Evolutionary conservation across 1,139 yeast species (phyloP), one percentile per base, ranked within the genome.

Genomic region (Suhomyces bolitotheri): DNA sequence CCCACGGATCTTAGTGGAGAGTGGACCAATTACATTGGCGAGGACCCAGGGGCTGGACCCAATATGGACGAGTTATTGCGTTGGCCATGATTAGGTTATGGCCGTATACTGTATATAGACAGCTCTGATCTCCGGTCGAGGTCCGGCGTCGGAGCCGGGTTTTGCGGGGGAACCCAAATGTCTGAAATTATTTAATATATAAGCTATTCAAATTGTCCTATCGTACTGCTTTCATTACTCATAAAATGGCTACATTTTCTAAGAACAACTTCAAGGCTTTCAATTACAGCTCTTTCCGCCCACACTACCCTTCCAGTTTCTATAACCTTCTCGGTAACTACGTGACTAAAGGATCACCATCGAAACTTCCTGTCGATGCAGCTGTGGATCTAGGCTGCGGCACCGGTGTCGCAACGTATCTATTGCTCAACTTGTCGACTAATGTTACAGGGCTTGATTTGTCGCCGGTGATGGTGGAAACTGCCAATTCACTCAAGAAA

Each of bases 211-310:
- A n/a, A n/a, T n/a, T n/a, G n/a, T n/a, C n/a, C n/a, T n/a, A n/a
- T n/a, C n/a, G n/a, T n/a, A n/a, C n/a, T n/a, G n/a, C n/a, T n/a
- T n/a, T n/a, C n/a, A n/a, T n/a, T n/a, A n/a, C n/a, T n/a, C n/a
- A n/a, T 8, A 17, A 17, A 8, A 85, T 85, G 94, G 60, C 90
- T 2, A 73, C 85, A 1, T 87, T 82, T 54, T 66, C 90, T 5
- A 78, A 75, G 34, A 51, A 66, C 1, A 66, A 70, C 13, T 87
- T 80, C 62, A 72, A 78, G 40, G 71, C 90, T 0, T 60, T 71
- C 32, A 64, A 68, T 37, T 88, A 88, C 58, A 66, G 74, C 33
- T 61, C 70, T 9, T 77, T 78, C 49, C 71, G 60, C 13, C 61
- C 60, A 2, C 57, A 49, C 31, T 56, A 56, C 22, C 59, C 60